Evolutionary conservation across 441 rosid genomes (phyloP), one percentile per base, ranked within the genome.

Genomic region (Manihot esculenta): DNA sequence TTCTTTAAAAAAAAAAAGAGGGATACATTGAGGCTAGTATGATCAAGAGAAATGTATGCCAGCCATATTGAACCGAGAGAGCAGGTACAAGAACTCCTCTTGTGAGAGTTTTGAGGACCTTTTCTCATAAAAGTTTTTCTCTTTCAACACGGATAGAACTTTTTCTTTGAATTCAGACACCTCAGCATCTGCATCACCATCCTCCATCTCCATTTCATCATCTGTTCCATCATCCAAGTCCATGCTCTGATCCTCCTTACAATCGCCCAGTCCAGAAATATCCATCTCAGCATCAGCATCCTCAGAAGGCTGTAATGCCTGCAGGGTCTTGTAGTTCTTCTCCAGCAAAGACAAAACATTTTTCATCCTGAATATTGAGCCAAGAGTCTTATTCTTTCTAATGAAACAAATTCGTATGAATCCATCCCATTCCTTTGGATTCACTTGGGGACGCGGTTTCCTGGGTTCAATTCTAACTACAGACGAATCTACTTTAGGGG

Each of bases 401-500:
- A 85, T 92, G 81, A 94, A 94, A 80, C 97, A 94, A 47, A 92
- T 82, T 64, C 99, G 77, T 49, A 89, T 74, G 72, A 92, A 80
- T 15, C 99, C 99, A 80, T 92, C 97, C 97, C 94, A 94, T 68
- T 92, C 97, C 77, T 87, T 89, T 15, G 74, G 79, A 74, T 90
- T 89, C 10, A 88, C 86, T 51, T 86, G 82, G 0, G 97, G 97
- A 0, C 72, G 77, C 0, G 94, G 99, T 50, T 75, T 94, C 82
- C 97, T 82, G 0, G 97, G 99, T 71, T 94, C 97, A 15, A 94
- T 90, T 23, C 99, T 75, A 65, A 94, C 99, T 17, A 94, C 97
- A 4, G 99, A 90, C n/a, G 97, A 92, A 70, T 94, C 99, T 17
- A 94, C 97, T 79, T 94, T 94, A 0, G 97, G 99, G 0, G 99